phyloP scores from a whole-genome alignment of 2,329 filamentous ascomycete genomes.

The Cordyceps cicadae region DNA sequence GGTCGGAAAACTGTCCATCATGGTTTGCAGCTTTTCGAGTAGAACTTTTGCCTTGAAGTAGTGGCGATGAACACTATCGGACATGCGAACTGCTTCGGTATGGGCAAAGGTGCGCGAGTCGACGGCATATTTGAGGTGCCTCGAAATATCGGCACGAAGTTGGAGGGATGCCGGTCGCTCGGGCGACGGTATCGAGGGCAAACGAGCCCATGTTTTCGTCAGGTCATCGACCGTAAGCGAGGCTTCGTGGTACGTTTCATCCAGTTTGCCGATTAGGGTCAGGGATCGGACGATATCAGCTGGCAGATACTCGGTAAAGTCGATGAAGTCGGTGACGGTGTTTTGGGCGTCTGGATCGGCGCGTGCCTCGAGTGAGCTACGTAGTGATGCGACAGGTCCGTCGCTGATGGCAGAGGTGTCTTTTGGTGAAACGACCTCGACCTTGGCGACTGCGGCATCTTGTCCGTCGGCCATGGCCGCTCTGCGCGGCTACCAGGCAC shows the following conservation, averaged over 20 bases:
- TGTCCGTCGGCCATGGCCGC: constrained; percentile 16
- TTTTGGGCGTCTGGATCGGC: constrained; percentile 60
- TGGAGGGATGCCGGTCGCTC: constrained; percentile 40
- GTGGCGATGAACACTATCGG: constrained; percentile 55
- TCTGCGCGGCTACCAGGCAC: background rate
- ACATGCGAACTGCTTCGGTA: constrained; percentile 55
- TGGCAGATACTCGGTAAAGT: constrained; percentile 62
- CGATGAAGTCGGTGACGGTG: constrained; percentile 62
- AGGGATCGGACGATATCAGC: constrained; percentile 59
- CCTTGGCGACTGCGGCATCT: constrained; percentile 18
- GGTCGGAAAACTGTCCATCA: constrained; percentile 52
- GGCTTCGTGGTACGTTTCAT: constrained; percentile 47
- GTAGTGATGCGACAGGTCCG: constrained; percentile 15
- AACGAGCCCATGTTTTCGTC: constrained; percentile 47
- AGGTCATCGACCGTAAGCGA: constrained; percentile 48
- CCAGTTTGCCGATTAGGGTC: constrained; percentile 57
- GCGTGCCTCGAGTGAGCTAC: constrained; percentile 39
- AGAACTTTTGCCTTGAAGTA: constrained; percentile 52
- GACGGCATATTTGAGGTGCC: constrained; percentile 45
- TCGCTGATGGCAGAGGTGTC: constrained; percentile 21
- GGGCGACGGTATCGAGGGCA: constrained; percentile 40
- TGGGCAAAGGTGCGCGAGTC: constrained; percentile 50
- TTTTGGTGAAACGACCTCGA: constrained; percentile 29
- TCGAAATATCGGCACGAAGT: constrained; percentile 53
- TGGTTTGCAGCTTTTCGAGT: constrained; percentile 48